Percentiles rank a stretch among this genome's conserved stretches.
phyloP scores from a whole-genome alignment of 2,329 filamentous ascomycete genomes.

The Trichophaea hybrida region DNA sequence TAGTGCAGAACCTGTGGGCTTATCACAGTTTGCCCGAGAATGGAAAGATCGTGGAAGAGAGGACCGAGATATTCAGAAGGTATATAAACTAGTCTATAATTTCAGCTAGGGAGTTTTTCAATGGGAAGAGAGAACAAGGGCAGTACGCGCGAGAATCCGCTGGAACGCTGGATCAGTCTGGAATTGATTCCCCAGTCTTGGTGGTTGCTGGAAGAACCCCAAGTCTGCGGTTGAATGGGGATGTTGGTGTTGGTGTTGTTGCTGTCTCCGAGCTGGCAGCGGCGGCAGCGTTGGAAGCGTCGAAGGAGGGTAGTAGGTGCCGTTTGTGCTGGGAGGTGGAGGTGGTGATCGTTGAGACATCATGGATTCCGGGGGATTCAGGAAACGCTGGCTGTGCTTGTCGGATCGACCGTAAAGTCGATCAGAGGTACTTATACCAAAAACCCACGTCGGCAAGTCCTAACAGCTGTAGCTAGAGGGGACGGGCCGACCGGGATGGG shows the following conservation, averaged over 20 bases:
- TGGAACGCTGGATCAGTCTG: conserved; percentile 41
- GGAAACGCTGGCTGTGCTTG: neutral
- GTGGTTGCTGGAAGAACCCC: conserved; percentile 44
- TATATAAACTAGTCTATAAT: conserved; percentile 38
- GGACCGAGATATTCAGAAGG: conserved; percentile 28
- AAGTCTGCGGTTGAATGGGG: conserved; percentile 30
- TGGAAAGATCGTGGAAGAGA: conserved; percentile 35
- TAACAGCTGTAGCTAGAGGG: neutral
- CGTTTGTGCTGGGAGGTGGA: neutral
- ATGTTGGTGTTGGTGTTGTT: neutral
- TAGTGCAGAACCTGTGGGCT: conserved; percentile 42
- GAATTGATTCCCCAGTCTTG: conserved; percentile 42
- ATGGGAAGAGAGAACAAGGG: conserved; percentile 9
- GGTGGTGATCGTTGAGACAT: neutral
- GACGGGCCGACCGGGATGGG: neutral
- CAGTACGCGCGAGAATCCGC: conserved; percentile 39
- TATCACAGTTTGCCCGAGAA: conserved; percentile 41
- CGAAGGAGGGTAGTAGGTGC: conserved; percentile 1
- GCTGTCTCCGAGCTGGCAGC: neutral
- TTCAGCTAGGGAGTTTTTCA: neutral
- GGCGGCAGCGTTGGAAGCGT: neutral
- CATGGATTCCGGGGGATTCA: neutral
- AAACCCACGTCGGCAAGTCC: neutral
- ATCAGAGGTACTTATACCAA: neutral
- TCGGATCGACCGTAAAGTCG: neutral